A percentile compares a stretch with the other conserved stretches of the same genome.
Evolutionary conservation across 2,329 filamentous ascomycete species (phyloP).

Genomic region (Fusarium anguioides): DNA sequence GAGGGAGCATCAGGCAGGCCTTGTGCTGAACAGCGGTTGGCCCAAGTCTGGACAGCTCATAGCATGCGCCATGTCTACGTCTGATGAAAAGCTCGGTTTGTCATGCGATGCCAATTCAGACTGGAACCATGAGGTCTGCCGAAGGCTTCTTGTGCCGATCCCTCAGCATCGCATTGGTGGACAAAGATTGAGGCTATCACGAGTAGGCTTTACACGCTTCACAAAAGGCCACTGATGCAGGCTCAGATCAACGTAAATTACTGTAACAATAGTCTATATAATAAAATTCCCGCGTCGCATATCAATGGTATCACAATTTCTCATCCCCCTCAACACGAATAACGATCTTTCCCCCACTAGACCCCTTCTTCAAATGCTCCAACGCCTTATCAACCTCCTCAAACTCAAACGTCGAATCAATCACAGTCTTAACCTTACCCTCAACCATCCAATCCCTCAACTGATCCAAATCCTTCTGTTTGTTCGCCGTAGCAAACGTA

Average conservation of each 20-base stretch:
- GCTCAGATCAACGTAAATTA: not conserved
- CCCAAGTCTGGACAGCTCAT: not conserved
- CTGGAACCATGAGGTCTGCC: not conserved
- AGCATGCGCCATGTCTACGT: not conserved
- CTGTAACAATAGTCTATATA: not conserved
- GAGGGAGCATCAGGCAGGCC: not conserved
- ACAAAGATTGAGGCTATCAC: not conserved
- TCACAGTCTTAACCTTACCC: constrained; percentile 65
- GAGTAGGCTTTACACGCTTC: not conserved
- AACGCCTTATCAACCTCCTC: constrained; percentile 67
- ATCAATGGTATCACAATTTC: constrained; percentile 10
- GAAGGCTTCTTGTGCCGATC: not conserved
- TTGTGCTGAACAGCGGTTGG: not conserved
- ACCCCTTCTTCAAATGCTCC: constrained; percentile 67
- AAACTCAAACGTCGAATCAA: constrained; percentile 67
- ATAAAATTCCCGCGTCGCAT: not conserved
- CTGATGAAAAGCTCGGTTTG: not conserved
- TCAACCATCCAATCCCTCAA: constrained; percentile 67
- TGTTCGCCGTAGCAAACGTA: constrained; percentile 54
- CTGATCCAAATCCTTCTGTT: constrained; percentile 58
- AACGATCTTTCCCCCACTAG: constrained; percentile 71
- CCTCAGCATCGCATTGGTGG: not conserved
- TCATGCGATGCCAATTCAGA: not conserved
- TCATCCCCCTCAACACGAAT: constrained; percentile 40
- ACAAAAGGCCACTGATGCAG: not conserved